Percentiles rank a stretch among this genome's conserved stretches.
These are phyloP conservation scores for Nakaseomyces sp. DNA, from an alignment of 1,139 yeast genomes.

Conservation along the genomic window DNA sequence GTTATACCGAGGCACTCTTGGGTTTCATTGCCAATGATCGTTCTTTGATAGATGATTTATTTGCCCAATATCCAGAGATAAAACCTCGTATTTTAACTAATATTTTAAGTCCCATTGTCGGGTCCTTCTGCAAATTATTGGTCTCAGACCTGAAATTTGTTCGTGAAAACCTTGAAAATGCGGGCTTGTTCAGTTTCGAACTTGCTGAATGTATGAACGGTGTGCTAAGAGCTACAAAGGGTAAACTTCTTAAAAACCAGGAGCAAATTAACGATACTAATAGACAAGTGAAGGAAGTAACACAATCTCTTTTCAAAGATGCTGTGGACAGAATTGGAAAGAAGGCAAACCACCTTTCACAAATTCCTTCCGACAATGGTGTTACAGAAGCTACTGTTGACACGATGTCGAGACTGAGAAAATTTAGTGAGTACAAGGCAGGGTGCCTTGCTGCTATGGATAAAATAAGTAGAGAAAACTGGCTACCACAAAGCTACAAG, in stretches of 20 bases:
- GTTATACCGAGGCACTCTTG: slow-evolving; percentile 46
- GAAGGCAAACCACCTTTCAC: slow-evolving; percentile 38
- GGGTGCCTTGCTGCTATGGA: slow-evolving; percentile 48
- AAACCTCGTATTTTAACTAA: slow-evolving; percentile 36
- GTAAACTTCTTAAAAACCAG: slow-evolving; percentile 19
- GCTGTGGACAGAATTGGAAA: slow-evolving; percentile 43
- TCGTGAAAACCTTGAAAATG: slow-evolving; percentile 32
- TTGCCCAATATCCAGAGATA: slow-evolving; percentile 31
- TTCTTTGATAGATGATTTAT: slow-evolving; percentile 37
- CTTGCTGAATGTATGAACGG: slow-evolving; percentile 35
- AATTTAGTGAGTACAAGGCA: slow-evolving; percentile 52
- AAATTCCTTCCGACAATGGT: slow-evolving; percentile 51
- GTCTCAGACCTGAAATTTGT: slow-evolving; percentile 33
- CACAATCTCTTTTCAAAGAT: slow-evolving; percentile 46
- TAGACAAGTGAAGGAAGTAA: slow-evolving; percentile 22
- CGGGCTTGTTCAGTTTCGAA: slow-evolving; percentile 40
- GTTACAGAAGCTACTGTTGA: slow-evolving; percentile 67
- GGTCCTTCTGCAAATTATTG: slow-evolving; percentile 32
- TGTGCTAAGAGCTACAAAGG: slow-evolving; percentile 24
- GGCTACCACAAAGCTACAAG: slow-evolving; percentile 51
- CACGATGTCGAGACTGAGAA: slow-evolving; percentile 52
- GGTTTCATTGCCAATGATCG: slow-evolving; percentile 43
- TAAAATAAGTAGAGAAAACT: slow-evolving; percentile 48
- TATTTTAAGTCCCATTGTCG: slow-evolving; percentile 33
- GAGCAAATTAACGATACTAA: slow-evolving; percentile 15